Percentiles rank a stretch among this genome's conserved stretches.
phyloP scores from a whole-genome alignment of 2,329 filamentous ascomycete species.

The Epichloe coenophiala region DNA sequence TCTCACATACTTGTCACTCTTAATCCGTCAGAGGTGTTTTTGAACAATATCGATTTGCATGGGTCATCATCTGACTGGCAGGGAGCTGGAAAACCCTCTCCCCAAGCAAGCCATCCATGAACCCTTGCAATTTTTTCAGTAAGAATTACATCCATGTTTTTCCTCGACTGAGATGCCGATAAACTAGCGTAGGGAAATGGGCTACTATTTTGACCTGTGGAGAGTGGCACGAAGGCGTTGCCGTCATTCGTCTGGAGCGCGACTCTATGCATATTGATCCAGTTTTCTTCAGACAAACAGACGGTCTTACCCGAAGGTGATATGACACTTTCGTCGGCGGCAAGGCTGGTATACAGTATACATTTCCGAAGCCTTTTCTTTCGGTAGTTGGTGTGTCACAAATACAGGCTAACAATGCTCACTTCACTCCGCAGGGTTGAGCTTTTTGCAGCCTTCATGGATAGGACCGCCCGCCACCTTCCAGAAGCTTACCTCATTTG shows the following conservation, averaged over 20 bases:
- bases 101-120: background rate
- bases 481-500: slow-evolving; percentile 1
- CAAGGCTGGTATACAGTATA: background rate
- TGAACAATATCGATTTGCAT: background rate
- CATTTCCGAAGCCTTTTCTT: background rate
- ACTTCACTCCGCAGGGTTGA: background rate
- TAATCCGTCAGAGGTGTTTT: background rate
- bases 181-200: background rate
- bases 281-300: background rate
- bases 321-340: background rate
- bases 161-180: background rate
- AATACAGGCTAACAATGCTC: background rate
- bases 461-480: background rate
- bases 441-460: background rate
- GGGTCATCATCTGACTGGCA: background rate
- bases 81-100: background rate
- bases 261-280: background rate
- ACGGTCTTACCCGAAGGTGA: background rate
- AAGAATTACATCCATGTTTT: background rate
- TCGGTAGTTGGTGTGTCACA: background rate
- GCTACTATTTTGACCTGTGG: background rate
- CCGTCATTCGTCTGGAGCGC: background rate
- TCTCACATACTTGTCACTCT: background rate
- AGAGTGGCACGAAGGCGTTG: background rate
- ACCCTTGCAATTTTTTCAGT: background rate